Base-by-base conservation (phyloP, 1,284 basidiomycete species). In the Papiliotrema flavescens region DNA sequence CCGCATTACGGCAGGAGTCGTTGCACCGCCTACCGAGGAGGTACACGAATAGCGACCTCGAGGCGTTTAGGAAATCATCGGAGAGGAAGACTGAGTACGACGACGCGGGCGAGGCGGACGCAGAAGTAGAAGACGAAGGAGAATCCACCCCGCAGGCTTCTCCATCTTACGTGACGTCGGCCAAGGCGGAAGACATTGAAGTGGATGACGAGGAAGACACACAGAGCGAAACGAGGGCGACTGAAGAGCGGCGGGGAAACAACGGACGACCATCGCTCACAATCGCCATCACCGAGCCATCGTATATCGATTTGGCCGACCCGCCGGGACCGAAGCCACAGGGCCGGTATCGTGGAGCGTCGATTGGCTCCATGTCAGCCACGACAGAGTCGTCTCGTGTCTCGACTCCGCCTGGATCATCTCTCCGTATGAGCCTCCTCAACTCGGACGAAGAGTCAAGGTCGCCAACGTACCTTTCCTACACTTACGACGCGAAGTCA, bases 341-440 rank as follows among this genome's bases (percentile, higher is more conserved):
- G 26, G 56, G 51, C 20, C 49, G 59, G 15, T 58, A 46, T 41
- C 61, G 67, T 1, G 69, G 69, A 17, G 65, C 63, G 15, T 65
- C 62, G 45, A 59, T 66, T 41, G 65, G 65, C 1, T 67, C 66
- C 3, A 42, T 57, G 4, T 51, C 49, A 13, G 40, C 28, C 13
- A 44, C 49, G 13, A 70, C 66, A 2, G 60, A 61, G 19, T 66
- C 65, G 7, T 61, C 65, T 17, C 63, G 65, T 3, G 43, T 63
- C 17, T 53, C 50, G 22, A 60, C 60, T 2, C 51, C 59, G 1
- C 41, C 54, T 13, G 53, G 49, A 15, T 59, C 59, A 26, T 54
- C 53, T 15, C 6, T 51, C 7, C 60, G 60, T 5, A 54, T 55
- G 17, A 48, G 45, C 15, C 47, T 49, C 3, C 23, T 58, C 19